phyloP scores from a whole-genome alignment of 495 filamentous ascomycete genomes.

The Polyplosphaeria fusca region DNA sequence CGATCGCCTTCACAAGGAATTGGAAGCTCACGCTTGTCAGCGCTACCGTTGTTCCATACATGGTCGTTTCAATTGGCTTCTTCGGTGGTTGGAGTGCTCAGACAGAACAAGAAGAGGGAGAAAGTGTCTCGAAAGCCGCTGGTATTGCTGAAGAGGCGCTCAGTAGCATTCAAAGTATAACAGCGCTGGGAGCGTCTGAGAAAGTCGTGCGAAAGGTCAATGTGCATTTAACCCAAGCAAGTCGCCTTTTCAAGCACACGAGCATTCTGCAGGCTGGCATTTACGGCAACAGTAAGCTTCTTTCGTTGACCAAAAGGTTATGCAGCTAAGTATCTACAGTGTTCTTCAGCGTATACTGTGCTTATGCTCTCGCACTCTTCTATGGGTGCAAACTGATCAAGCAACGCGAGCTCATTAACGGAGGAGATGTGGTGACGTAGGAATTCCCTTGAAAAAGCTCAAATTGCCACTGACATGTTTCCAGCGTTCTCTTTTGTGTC shows the following conservation, averaged over 20 bases:
- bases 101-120: neutral
- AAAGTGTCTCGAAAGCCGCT: neutral
- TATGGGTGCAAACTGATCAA: slow-evolving; percentile 18
- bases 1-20: slow-evolving; percentile 12
- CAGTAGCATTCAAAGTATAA: slow-evolving; percentile 5
- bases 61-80: neutral
- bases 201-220: slow-evolving; percentile 9
- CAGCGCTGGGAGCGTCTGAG: slow-evolving; percentile 5
- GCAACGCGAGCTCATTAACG: slow-evolving; percentile 4
- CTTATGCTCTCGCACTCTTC: slow-evolving; percentile 15
- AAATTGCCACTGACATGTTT: neutral
- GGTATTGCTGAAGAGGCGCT: slow-evolving; percentile 16
- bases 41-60: slow-evolving; percentile 5
- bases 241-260: neutral
- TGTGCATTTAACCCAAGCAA: neutral
- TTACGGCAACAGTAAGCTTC: slow-evolving; percentile 16
- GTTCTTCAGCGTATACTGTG: slow-evolving; percentile 12
- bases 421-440: slow-evolving; percentile 8
- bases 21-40: slow-evolving; percentile 26
- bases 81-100: neutral
- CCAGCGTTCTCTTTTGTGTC: slow-evolving; percentile 32
- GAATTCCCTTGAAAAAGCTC: neutral
- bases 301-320: neutral
- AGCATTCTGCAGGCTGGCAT: slow-evolving; percentile 12
- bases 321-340: neutral